A percentile compares a stretch with the other conserved stretches of the same genome.
These are phyloP conservation scores for Salicornia ramosissima DNA, from an alignment of 148 eudicot genomes.

Conservation along the genomic window DNA sequence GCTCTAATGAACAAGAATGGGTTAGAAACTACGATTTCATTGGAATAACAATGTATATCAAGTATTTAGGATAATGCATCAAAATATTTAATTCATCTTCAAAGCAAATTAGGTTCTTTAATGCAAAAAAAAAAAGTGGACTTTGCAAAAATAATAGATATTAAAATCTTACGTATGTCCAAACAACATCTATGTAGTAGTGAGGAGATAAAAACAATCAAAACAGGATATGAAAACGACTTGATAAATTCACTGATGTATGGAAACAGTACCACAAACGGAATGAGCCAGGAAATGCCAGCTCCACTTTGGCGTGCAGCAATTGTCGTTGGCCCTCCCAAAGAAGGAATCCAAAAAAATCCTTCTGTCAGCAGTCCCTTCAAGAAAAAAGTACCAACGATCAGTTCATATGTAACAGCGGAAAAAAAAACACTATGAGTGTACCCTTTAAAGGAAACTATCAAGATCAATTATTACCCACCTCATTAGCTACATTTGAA, in stretches of 20 bases:
- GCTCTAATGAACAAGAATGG: no score
- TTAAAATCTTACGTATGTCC: background rate
- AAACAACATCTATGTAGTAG: background rate
- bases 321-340: conserved; percentile 96
- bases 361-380: conserved; percentile 97
- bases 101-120: background rate
- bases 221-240: conserved; percentile 15
- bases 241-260: conserved; percentile 7
- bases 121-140: background rate
- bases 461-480: conserved; percentile 17
- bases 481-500: conserved; percentile 99
- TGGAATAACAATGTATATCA: no score
- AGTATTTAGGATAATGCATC: no score
- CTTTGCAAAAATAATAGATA: background rate
- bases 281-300: conserved; percentile 95
- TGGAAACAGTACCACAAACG: conserved; percentile 77
- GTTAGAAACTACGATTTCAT: no score
- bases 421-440: background rate
- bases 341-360: conserved; percentile 97
- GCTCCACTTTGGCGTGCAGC: conserved; percentile 99
- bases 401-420: conserved; percentile 18
- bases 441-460: background rate
- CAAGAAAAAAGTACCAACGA: conserved; percentile 20
- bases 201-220: conserved; percentile 5
- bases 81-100: background rate